Evolutionary conservation across 345 rosid genomes (phyloP).

Genomic region (Punica granatum): DNA sequence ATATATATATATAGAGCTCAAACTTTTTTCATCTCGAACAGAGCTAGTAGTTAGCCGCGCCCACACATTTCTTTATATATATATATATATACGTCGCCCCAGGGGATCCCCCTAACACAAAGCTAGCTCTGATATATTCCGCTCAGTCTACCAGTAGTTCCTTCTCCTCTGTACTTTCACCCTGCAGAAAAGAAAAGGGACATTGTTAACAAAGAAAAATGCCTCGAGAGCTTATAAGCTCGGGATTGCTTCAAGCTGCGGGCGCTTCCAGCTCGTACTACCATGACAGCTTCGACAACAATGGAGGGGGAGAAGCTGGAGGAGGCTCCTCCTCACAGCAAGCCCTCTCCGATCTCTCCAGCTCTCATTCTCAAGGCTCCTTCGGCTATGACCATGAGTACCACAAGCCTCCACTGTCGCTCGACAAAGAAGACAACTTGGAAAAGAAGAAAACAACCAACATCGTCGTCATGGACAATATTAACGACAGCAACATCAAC

Average conservation of each 20-base stretch:
- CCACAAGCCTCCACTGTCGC: neutral
- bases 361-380: constrained; percentile 22
- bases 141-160: too few relatives aligned
- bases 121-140: too few relatives aligned
- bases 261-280: neutral
- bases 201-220: neutral
- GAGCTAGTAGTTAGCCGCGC: too few relatives aligned
- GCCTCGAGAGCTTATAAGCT: neutral
- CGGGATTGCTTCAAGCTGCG: neutral
- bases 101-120: too few relatives aligned
- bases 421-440: constrained; percentile 21
- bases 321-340: neutral
- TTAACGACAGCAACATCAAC: neutral
- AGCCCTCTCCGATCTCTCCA: constrained; percentile 23
- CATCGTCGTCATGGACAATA: neutral
- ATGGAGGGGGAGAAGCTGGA: neutral
- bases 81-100: too few relatives aligned
- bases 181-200: too few relatives aligned
- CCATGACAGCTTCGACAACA: neutral
- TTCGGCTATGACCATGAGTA: constrained; percentile 13
- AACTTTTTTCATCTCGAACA: too few relatives aligned
- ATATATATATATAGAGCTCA: too few relatives aligned
- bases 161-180: too few relatives aligned
- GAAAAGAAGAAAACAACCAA: neutral
- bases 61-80: too few relatives aligned